Percentiles rank a stretch among this genome's conserved stretches.
phyloP scores from a whole-genome alignment of 768 basidiomycete species.

The Tulasnella sp. region DNA sequence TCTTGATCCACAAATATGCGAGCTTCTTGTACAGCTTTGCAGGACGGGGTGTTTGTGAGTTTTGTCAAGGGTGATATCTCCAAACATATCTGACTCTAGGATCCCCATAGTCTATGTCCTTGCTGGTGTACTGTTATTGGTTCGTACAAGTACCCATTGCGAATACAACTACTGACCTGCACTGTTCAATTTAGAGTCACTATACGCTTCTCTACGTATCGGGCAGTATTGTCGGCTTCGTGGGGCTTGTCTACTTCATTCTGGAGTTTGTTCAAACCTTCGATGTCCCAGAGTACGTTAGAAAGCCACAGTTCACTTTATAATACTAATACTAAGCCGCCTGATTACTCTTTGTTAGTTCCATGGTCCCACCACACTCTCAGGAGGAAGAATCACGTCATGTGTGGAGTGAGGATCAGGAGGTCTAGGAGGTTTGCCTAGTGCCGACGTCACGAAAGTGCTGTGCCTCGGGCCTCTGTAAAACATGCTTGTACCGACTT shows the following conservation, averaged over 20 bases:
- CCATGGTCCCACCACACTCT: conserved; percentile 6
- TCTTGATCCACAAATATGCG: conserved; percentile 25
- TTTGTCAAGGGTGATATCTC: background rate
- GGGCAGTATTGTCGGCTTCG: conserved; percentile 24
- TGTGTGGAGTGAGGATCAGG: background rate
- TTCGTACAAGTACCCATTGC: background rate
- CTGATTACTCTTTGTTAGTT: background rate
- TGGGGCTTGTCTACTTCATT: conserved; percentile 24
- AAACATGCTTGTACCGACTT: too few relatives aligned
- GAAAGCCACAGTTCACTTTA: too few relatives aligned
- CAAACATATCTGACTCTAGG: background rate
- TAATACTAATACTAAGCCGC: background rate
- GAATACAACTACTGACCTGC: background rate
- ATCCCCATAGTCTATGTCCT: conserved; percentile 10
- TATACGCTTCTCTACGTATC: conserved; percentile 26
- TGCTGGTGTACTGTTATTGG: conserved; percentile 6
- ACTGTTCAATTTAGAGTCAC: conserved; percentile 16
- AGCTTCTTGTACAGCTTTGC: conserved; percentile 27
- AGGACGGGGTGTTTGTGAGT: conserved; percentile 28
- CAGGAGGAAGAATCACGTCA: conserved; percentile 3
- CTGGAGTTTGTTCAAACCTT: conserved; percentile 25
- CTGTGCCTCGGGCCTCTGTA: too few relatives aligned
- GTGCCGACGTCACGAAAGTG: too few relatives aligned
- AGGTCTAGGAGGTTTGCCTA: too few relatives aligned
- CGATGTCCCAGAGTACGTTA: conserved; percentile 25